phyloP scores from a whole-genome alignment of 2,329 filamentous ascomycete genomes.

The Colletotrichum simmondsii region DNA sequence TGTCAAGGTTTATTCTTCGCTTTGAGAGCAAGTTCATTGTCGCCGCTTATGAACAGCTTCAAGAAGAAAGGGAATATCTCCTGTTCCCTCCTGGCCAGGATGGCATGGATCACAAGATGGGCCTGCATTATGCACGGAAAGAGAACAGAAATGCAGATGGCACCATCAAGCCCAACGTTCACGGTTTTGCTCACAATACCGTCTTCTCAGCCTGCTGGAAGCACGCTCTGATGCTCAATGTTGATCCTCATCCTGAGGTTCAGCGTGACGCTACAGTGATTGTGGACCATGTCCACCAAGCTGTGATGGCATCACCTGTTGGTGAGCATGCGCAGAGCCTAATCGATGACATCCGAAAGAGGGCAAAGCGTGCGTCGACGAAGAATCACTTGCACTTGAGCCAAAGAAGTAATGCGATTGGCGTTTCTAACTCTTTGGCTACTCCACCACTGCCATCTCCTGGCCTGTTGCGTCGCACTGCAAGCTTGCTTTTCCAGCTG shows the following conservation, averaged over 20 bases:
- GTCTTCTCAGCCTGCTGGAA: conserved; percentile 96
- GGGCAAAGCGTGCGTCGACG: conserved; percentile 58
- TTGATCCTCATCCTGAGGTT: conserved; percentile 94
- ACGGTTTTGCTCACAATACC: conserved; percentile 82
- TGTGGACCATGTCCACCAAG: conserved; percentile 85
- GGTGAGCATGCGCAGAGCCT: conserved; percentile 76
- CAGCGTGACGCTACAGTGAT: conserved; percentile 86
- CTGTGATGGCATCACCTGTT: conserved; percentile 81
- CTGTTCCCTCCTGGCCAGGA: conserved; percentile 65
- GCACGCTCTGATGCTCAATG: conserved; percentile 87
- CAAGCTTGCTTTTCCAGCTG: conserved; percentile 69
- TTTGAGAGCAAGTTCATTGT: conserved; percentile 95
- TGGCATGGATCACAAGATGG: conserved; percentile 69
- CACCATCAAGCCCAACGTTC: conserved; percentile 64
- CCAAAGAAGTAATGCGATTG: conserved; percentile 56
- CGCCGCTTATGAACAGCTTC: conserved; percentile 88
- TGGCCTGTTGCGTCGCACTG: conserved; percentile 71
- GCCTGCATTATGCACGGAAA: conserved; percentile 68
- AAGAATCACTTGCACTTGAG: conserved; percentile 53
- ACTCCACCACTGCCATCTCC: conserved; percentile 62
- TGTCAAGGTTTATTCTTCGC: conserved; percentile 89
- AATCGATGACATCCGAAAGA: conserved; percentile 77
- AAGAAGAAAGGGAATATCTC: conserved; percentile 82
- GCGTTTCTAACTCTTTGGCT: conserved; percentile 46
- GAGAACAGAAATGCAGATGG: conserved; percentile 68